Evolutionary conservation across 2,329 filamentous ascomycete species (phyloP).

Genomic region (Fusarium brevicatenulatum): DNA sequence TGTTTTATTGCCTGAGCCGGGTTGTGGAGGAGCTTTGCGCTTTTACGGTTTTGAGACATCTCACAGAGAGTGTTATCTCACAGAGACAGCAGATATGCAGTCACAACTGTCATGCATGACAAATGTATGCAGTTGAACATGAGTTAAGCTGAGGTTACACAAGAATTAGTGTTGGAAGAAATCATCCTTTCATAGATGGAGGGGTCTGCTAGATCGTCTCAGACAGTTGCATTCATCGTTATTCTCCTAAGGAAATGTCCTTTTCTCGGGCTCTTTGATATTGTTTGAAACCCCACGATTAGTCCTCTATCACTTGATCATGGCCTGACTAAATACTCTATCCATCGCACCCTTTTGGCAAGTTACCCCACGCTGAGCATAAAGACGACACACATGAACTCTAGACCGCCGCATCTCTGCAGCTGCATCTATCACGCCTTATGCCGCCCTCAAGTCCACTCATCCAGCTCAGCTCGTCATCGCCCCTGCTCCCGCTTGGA

Average conservation of each 20-base stretch:
- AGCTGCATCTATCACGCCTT: constrained; percentile 15
- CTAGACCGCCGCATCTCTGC: neutral
- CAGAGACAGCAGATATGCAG: neutral
- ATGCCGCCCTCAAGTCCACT: constrained; percentile 4
- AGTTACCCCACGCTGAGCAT: neutral
- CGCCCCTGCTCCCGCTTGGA: constrained; percentile 23
- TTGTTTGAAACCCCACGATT: neutral
- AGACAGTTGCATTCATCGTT: neutral
- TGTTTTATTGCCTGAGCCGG: neutral
- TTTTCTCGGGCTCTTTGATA: neutral
- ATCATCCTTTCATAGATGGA: constrained; percentile 3
- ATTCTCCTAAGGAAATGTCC: neutral
- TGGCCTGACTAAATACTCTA: neutral
- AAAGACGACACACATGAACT: neutral
- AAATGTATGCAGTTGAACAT: neutral
- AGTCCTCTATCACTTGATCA: neutral
- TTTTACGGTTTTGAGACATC: neutral
- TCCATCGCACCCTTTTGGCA: neutral
- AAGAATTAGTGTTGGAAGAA: neutral
- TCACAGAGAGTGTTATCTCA: neutral
- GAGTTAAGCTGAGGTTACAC: neutral
- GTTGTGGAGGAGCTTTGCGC: neutral
- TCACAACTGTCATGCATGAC: neutral
- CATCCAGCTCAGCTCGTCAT: constrained; percentile 28
- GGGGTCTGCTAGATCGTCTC: neutral